Conservation (phyloP, 2,329 filamentous ascomycete genomes). For the Emericellopsis cladophorae region DNA sequence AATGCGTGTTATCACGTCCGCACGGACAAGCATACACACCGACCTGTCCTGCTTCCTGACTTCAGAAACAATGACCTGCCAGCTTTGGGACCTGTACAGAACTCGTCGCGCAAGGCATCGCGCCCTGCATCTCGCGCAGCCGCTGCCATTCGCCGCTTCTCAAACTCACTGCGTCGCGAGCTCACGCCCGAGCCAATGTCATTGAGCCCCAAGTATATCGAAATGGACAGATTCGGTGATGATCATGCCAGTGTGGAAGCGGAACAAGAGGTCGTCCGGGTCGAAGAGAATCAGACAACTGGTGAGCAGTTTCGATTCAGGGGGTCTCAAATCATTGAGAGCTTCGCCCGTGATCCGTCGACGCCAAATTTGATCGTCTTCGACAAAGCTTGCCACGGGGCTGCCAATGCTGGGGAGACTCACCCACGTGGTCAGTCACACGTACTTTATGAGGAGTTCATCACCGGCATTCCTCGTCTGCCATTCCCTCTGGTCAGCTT, state of each 20-base stretch:
- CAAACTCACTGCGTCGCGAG: constrained; percentile 11
- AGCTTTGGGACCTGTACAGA: constrained; percentile 7
- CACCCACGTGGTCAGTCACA: not conserved
- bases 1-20: constrained; percentile 8
- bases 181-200: not conserved
- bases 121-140: constrained; percentile 9
- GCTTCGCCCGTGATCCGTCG: constrained; percentile 10
- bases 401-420: not conserved
- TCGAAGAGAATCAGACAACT: not conserved
- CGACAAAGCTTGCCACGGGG: constrained; percentile 10
- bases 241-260: constrained; percentile 20
- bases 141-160: constrained; percentile 12
- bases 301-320: constrained; percentile 5
- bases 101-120: constrained; percentile 9
- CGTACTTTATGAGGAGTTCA: constrained; percentile 9
- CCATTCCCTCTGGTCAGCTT: constrained; percentile 23
- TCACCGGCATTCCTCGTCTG: constrained; percentile 12
- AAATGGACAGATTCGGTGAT: constrained; percentile 10
- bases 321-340: constrained; percentile 13
- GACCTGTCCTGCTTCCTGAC: constrained; percentile 9
- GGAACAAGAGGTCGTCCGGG: constrained; percentile 2
- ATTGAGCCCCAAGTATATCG: constrained; percentile 1
- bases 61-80: constrained; percentile 3
- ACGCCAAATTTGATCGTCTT: constrained; percentile 9
- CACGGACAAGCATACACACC: constrained; percentile 9